Conservation (phyloP, 768 basidiomycete species). For the Trametes meyenii region DNA sequence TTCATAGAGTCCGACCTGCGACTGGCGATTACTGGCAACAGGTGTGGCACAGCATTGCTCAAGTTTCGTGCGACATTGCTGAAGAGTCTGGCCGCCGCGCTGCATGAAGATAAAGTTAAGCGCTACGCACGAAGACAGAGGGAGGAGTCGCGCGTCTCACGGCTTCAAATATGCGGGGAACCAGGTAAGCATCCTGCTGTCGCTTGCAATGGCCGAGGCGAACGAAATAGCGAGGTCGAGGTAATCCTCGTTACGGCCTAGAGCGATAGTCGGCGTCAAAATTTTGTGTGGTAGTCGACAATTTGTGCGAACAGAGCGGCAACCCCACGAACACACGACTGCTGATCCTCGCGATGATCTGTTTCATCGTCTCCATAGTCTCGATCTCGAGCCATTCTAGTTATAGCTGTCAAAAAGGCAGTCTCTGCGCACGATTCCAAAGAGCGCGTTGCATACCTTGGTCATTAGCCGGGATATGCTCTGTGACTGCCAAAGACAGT, state of each 20-base stretch:
- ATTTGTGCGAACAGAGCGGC: slow-evolving; percentile 35
- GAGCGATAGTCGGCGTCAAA: not conserved
- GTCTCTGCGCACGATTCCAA: not conserved
- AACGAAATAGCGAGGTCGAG: slow-evolving; percentile 36
- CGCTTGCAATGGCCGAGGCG: slow-evolving; percentile 33
- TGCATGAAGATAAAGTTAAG: not conserved
- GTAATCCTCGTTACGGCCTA: slow-evolving; percentile 46
- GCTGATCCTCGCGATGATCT: slow-evolving; percentile 32
- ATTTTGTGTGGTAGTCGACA: not conserved
- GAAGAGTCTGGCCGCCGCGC: not conserved
- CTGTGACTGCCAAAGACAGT: slow-evolving; percentile 29
- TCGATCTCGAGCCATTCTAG: slow-evolving; percentile 31
- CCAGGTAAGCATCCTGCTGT: slow-evolving; percentile 23
- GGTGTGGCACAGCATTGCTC: not conserved
- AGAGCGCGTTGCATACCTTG: slow-evolving; percentile 11
- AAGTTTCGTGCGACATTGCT: not conserved
- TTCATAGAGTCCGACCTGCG: slow-evolving; percentile 18
- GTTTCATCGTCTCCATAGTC: slow-evolving; percentile 23
- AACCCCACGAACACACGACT: slow-evolving; percentile 40
- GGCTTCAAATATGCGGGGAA: slow-evolving; percentile 39
- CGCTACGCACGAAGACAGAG: too few relatives aligned
- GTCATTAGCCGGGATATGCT: slow-evolving; percentile 29
- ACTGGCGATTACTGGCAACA: slow-evolving; percentile 20
- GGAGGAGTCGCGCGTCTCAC: slow-evolving; percentile 21
- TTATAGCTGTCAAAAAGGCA: slow-evolving; percentile 16